Conservation (phyloP, 2,329 filamentous ascomycete species). For the Aspergillus pseudonomiae region DNA sequence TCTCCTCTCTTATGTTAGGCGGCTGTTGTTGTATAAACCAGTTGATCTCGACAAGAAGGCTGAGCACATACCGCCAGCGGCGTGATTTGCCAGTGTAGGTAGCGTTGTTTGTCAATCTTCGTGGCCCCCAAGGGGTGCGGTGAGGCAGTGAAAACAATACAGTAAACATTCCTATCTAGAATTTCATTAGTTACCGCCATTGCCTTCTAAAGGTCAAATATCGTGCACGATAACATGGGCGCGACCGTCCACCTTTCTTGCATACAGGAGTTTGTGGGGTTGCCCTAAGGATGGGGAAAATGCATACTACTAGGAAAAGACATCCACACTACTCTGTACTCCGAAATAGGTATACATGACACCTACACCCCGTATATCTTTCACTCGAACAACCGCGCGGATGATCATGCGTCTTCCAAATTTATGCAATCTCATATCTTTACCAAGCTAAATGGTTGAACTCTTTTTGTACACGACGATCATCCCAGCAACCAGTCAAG, state of each 20-base stretch:
- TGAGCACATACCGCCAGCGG: not conserved
- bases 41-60: not conserved
- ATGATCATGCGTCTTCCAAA: not conserved
- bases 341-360: too few relatives aligned
- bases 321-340: not conserved
- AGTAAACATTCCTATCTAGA: not conserved
- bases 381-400: not conserved
- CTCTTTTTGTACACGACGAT: not conserved
- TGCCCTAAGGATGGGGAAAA: not conserved
- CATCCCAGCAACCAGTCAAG: not conserved
- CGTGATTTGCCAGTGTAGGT: not conserved
- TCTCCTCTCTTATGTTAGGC: not conserved
- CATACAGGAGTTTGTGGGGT: not conserved
- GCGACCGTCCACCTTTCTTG: not conserved
- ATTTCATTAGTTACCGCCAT: not conserved
- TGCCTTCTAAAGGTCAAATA: not conserved
- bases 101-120: not conserved
- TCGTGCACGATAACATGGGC: not conserved
- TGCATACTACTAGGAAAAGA: not conserved
- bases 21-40: not conserved
- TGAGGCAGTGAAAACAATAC: not conserved
- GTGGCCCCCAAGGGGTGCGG: not conserved
- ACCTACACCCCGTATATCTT: not conserved
- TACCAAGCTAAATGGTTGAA: not conserved
- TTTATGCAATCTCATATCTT: not conserved